Base-by-base conservation (phyloP, 495 filamentous ascomycete species). In the Neurospora sp. region DNA sequence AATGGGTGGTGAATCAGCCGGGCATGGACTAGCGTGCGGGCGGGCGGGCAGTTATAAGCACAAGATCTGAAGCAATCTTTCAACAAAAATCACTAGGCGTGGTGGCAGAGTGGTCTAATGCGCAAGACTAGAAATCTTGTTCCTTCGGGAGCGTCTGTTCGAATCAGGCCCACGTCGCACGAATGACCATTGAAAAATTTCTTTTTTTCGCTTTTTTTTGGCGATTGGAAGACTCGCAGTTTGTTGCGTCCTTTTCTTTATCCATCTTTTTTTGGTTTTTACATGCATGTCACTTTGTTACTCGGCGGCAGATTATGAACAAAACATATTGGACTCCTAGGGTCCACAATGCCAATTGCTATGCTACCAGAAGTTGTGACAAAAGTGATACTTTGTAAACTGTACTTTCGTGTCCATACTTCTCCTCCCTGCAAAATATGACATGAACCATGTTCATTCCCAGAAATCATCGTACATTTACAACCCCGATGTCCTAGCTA, bases 31-130 rank as follows among this genome's bases (percentile, higher is more conserved):
- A 27, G 27, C 27, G 22, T 1, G 22, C 22, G 1, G 27, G 2
- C 27, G 27, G 0, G 27, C 27, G 2, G 27, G 27, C 2, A 31
- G 27, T 31, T 31, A 31, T 31, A 31, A 20, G 8, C 1, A 47
- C 16, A 9, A 47, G 6, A 0, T 4, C 8, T 7, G 1, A 9
- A 1, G 0, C n/a, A 0, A n/a, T 8, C n/a, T 47, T 20, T 8
- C n/a, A 47, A n/a, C n/a, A 20, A 45, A 20, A 47, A 59, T 59
- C 47, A 59, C 47, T 27, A 1, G 47, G 47, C 47, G 47, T 53
- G 45, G 45, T 53, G 45, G 45, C 42, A 45, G 42, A 45, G 42
- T 45, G 42, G 42, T 45, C 42, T 45, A 45, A 45, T 45, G 42
- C 42, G 42, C 42, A 45, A 45, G 42, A 45, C 42, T 45, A 45